A percentile compares a stretch with the other conserved stretches of the same genome.
Evolutionary conservation across 257 asterid species (phyloP).

Genomic region (Nicotiana benthamiana): DNA sequence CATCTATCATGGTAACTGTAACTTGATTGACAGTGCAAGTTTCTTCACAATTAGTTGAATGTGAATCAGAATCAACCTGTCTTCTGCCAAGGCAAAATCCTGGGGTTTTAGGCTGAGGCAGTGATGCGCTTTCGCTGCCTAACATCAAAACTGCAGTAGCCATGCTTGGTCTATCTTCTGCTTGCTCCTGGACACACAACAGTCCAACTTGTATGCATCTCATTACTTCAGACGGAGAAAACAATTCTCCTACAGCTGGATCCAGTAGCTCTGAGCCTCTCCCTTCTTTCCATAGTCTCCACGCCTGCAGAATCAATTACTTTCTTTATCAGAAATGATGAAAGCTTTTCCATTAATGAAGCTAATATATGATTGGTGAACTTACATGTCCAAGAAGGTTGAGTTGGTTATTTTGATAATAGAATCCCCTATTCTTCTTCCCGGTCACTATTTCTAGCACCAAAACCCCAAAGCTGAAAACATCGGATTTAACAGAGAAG

Average conservation of each 20-base stretch:
- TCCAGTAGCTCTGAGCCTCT: conserved; percentile 47
- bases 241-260: conserved; percentile 25
- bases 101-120: conserved; percentile 59
- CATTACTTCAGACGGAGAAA: conserved; percentile 36
- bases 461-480: conserved; percentile 72
- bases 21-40: conserved; percentile 52
- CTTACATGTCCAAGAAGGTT: conserved; percentile 74
- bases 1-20: conserved; percentile 47
- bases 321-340: neutral
- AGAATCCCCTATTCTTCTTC: conserved; percentile 61
- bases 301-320: conserved; percentile 38
- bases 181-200: conserved; percentile 68
- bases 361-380: neutral
- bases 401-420: conserved; percentile 52
- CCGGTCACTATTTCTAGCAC: conserved; percentile 63
- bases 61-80: conserved; percentile 28
- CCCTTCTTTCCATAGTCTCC: conserved; percentile 54
- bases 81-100: conserved; percentile 56
- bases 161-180: conserved; percentile 68
- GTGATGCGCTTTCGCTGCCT: conserved; percentile 41
- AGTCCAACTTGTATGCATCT: conserved; percentile 74
- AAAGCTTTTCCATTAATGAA: neutral
- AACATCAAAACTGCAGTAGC: conserved; percentile 49
- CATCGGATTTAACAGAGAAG: conserved; percentile 68
- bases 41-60: conserved; percentile 36